Evolutionary conservation across 371 early-diverging fungal genomes (phyloP), one percentile per base, ranked within the genome.

Genomic region (Rhizopus delemar): DNA sequence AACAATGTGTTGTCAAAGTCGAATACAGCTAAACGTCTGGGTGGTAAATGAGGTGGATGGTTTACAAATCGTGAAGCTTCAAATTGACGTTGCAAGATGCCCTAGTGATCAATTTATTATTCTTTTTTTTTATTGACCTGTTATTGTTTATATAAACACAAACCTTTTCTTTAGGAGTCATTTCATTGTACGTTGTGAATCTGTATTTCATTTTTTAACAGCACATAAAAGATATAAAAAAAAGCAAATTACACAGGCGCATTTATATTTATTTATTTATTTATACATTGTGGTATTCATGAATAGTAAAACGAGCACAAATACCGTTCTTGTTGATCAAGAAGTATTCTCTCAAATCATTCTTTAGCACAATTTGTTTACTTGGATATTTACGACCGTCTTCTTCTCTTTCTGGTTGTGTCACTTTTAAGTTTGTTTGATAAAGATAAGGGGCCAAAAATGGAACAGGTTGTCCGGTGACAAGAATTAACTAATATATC

Each of bases 1-100:
- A 94, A 93, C 15, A 94, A 74, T 0, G 95, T 95, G 35, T 91
- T 89, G 73, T 95, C 94, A 80, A 95, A 94, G 60, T 95, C 94
- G 70, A 91, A 92, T 33, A 93, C 78, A 34, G 59, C 74, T 4
- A 79, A 46, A 11, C 57, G 62, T 7, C 59, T 70, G 0, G 73
- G 72, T 31, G 57, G 11, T 5, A 2, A 6, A 11, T 60, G 34
- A 11, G 51, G 22, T 12, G 39, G 11, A 8, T 51, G 41, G n/a
- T 51, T 48, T 0, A 13, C 29, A 41, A 67, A 67, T 28, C 1
- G 46, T 13, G 67, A 62, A 11, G 56, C 46, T 49, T 51, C 45
- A 39, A 56, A 59, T 43, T 67, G 67, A 45, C 63, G 62, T 43
- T 62, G 48, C 5, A 67, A 51, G 0, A 67, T 45, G 2, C 45